Base-by-base conservation (phyloP, 371 early-diverging fungal species). In the Mucor circinelloides region DNA sequence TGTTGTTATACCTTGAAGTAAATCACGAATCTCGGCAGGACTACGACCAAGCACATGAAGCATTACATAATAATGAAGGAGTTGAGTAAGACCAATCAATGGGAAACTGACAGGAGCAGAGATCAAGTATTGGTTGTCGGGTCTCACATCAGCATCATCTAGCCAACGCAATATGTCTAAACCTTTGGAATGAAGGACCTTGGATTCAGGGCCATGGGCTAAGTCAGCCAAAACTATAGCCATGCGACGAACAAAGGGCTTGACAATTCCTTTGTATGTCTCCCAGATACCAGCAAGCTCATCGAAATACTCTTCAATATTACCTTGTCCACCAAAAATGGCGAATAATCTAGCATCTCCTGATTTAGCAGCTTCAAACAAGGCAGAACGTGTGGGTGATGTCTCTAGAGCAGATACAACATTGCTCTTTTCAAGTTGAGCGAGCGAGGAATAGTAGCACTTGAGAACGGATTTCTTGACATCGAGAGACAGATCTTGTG, bases 281-380 rank as follows among this genome's bases (percentile, higher is more conserved):
- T 82, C 84, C 82, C 89, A 92, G 38, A 94, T 85, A 68, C 87
- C 86, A 28, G 89, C 91, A 32, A 96, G 82, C 81, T 97, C 98
- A 74, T 94, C 93, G 84, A 97, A 95, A 87, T 95, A 97, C 64
- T 95, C 96, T 64, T 95, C 94, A 56, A 91, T 91, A 73, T 94
- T 96, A 76, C 98, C 98, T 85, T 97, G 98, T 57, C 97, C 97
- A 76, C 97, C 97, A 87, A 97, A 97, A 70, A 96, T 87, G 46
- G 94, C 95, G 70, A 95, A 89, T 44, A 95, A 69, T 64, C 82
- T 84, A 63, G 92, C 91, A 38, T 85, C 83, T 32, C 89, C 89
- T 42, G 87, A 75, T 30, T 75, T 76, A 55, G 89, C 91, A 60
- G 92, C 92, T 48, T 85, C 77, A 61, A 88, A 85, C 30, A 90